Percentiles rank a stretch among this genome's conserved stretches.
These are phyloP conservation scores for Cutaneotrichosporon arboriforme DNA, from an alignment of 1,284 basidiomycete species.

Conservation along the genomic window DNA sequence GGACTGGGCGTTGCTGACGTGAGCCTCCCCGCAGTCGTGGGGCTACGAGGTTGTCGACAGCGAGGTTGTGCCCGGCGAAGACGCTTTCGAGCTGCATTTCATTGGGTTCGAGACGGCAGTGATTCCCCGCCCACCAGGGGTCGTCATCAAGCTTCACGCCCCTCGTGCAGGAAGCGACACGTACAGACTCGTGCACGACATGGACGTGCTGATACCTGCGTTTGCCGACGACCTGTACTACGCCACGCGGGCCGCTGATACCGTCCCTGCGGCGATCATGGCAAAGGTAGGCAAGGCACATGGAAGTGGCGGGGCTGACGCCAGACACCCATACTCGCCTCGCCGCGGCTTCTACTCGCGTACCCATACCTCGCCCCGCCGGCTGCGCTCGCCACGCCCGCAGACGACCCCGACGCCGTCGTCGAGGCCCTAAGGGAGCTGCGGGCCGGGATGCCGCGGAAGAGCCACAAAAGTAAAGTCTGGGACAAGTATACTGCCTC, in stretches of 20 bases:
- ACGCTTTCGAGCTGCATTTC: constrained; percentile 4
- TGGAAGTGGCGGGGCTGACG: background rate
- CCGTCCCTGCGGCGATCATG: constrained; percentile 3
- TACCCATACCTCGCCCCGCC: constrained; percentile 4
- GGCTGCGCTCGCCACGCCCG: background rate
- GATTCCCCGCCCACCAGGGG: background rate
- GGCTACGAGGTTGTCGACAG: background rate
- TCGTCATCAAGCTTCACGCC: background rate
- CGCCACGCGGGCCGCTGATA: background rate
- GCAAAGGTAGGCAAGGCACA: background rate
- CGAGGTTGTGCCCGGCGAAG: background rate
- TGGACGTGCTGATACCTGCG: constrained; percentile 5
- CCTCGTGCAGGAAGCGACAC: background rate
- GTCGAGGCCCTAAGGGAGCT: background rate
- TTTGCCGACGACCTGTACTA: background rate
- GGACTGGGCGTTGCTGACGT: background rate
- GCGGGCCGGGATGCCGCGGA: background rate
- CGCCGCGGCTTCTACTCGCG: background rate
- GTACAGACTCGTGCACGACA: background rate
- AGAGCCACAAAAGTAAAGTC: background rate
- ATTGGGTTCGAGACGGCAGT: background rate
- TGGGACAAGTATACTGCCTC: background rate
- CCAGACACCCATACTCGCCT: constrained; percentile 4
- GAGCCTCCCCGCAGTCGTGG: background rate
- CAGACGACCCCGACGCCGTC: background rate